Percentiles rank a stretch among this genome's conserved stretches.
These are phyloP conservation scores for Geranium brycei DNA, from an alignment of 345 rosid genomes.

Conservation along the genomic window DNA sequence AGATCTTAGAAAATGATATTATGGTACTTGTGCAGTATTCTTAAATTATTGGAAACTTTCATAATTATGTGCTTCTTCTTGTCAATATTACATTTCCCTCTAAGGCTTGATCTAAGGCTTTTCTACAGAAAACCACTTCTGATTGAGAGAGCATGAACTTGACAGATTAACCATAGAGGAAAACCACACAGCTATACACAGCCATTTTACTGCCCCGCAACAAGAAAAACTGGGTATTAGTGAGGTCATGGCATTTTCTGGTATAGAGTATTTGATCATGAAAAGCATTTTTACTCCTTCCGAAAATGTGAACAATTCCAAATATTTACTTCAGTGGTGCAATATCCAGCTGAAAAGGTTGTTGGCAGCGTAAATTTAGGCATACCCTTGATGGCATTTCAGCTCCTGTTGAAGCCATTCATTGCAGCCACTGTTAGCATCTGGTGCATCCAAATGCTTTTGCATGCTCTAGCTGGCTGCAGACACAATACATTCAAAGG, in stretches of 20 bases:
- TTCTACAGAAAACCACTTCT: constrained; percentile 7
- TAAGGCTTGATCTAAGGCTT: neutral
- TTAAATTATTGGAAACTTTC: neutral
- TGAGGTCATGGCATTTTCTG: no score
- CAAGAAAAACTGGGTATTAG: neutral
- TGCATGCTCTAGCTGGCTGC: neutral
- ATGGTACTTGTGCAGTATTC: neutral
- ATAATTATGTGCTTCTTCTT: neutral
- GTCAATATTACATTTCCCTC: constrained; percentile 10
- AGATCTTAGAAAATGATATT: neutral
- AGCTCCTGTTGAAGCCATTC: neutral
- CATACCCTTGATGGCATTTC: neutral
- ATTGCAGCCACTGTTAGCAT: neutral
- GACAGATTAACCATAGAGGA: neutral
- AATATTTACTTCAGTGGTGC: neutral
- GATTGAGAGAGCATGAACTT: constrained; percentile 1
- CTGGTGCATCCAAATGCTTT: neutral
- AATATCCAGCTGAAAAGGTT: neutral
- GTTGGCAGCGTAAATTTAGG: neutral
- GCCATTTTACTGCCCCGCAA: neutral
- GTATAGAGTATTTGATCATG: neutral
- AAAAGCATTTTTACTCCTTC: neutral
- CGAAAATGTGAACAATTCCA: neutral
- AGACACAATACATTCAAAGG: neutral
- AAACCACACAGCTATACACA: neutral